Evolutionary conservation across 148 eudicot genomes (phyloP), one percentile per base, ranked within the genome.

Genomic region (Vaccinium darrowii): DNA sequence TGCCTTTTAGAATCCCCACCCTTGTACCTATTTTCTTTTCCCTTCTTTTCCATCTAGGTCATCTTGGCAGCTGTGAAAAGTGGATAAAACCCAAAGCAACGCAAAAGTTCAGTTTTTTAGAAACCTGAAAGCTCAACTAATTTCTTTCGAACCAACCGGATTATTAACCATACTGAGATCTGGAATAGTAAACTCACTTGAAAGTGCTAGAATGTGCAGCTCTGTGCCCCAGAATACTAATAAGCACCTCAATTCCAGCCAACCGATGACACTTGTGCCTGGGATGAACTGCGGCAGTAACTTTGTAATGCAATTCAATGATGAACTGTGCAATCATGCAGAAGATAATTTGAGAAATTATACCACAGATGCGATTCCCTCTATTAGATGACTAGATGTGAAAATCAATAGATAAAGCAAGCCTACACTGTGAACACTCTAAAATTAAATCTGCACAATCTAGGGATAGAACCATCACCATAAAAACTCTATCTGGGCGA

Each of bases 401-500:
- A 72, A 23, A 65, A 74, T 67, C n/a, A 86, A 25, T 23, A 67
- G 57, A 30, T 16, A 51, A 14, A 65, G 71, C 4, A 52, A 75
- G 18, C 53, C 12, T n/a, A 52, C 9, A 36, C 14, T 11, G 30
- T n/a, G 8, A 39, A 12, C 30, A 36, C 51, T 62, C 73, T 43
- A 67, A 36, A 21, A 30, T 39, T 25, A 25, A 69, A 25, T 15
- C 51, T 18, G 53, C 18, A 82, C 60, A 51, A 74, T 85, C 47
- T 27, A 85, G 19, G 54, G 84, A 67, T 2, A n/a, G 27, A 27
- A 84, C 9, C 77, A 86, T 89, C 80, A 95, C 99, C 98, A 88
- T 95, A 86, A 97, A 97, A 43, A 97, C 99, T 92, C 99, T 91
- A 88, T 95, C 98, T 36, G 98, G 96, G 50, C 98, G 94, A 86